Evolutionary conservation across 345 rosid species (phyloP), one percentile per base, ranked within the genome.

Genomic region (Citrus glauca): DNA sequence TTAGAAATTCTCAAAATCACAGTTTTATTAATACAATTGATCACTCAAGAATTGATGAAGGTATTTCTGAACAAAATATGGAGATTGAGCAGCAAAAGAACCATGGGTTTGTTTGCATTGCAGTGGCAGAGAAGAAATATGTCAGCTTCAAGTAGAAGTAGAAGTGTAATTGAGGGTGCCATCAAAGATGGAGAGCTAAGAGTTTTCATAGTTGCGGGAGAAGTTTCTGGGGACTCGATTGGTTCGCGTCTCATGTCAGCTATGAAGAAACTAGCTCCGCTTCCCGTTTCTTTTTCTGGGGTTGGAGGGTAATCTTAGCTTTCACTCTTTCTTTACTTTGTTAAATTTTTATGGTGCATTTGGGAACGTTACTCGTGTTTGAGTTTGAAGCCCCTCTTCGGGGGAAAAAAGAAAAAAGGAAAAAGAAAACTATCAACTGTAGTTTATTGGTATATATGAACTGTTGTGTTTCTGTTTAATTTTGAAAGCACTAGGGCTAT

Each of bases 191-290:
- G 93, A 20, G 98, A 96, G 85, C 88, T 96, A 9, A 92, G 94
- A 55, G 88, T 90, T 55, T 95, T 93, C 83, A 65, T 93, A 61
- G 91, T 92, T 67, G 87, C 98, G 20, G 99, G 98, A 13, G 99
- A 96, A 84, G 97, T 92, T 75, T 93, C 98, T 38, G 99, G 98
- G 33, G 98, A 96, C 77, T 78, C 90, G 73, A 90, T 96, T 33
- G 97, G 82, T 53, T 90, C 94, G 79, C 97, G 97, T 79, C 97
- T 96, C 72, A 96, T 93, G 97, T 56, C 86, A 16, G 90, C 97
- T 14, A 84, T 93, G 74, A 91, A 89, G 80, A 83, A 84, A 14
- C 89, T 96, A 62, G 91, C 90, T 62, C 94, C 92, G 80, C 69
- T 85, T 16, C 92, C 97, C 4, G 69, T 96, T 32, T 88, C 93